These are phyloP conservation scores for Luvunga scandens DNA, from an alignment of 345 rosid genomes.

Conservation along the genomic window DNA sequence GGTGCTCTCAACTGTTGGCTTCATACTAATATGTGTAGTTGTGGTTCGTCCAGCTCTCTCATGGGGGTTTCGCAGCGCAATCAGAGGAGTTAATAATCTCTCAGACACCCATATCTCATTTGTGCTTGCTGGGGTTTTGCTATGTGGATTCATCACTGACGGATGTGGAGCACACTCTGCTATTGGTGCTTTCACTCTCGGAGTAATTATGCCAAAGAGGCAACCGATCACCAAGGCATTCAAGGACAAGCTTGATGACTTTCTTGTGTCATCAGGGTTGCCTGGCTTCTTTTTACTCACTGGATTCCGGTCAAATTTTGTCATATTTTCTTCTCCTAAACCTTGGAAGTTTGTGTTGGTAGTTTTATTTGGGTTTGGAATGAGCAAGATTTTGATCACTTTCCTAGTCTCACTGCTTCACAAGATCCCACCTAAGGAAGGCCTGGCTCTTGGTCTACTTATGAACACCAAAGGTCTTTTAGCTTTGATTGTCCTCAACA, in stretches of 20 bases:
- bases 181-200: slow-evolving; percentile 64
- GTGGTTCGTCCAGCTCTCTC: slow-evolving; percentile 41
- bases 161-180: slow-evolving; percentile 48
- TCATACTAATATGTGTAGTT: slow-evolving; percentile 31
- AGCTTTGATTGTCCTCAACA: slow-evolving; percentile 42
- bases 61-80: slow-evolving; percentile 29
- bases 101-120: slow-evolving; percentile 43
- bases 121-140: slow-evolving; percentile 37
- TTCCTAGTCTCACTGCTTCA: slow-evolving; percentile 24
- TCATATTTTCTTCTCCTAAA: neutral
- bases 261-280: slow-evolving; percentile 37
- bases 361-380: slow-evolving; percentile 16
- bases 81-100: slow-evolving; percentile 22
- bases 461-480: slow-evolving; percentile 71
- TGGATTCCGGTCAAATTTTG: slow-evolving; percentile 36
- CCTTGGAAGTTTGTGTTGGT: neutral
- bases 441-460: slow-evolving; percentile 44
- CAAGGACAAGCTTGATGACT: slow-evolving; percentile 44
- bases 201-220: slow-evolving; percentile 51
- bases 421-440: slow-evolving; percentile 36
- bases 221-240: slow-evolving; percentile 26
- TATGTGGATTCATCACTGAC: slow-evolving; percentile 48
- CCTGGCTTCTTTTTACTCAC: slow-evolving; percentile 48
- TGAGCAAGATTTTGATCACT: slow-evolving; percentile 39
- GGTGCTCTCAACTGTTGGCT: slow-evolving; percentile 20